Base-by-base conservation (phyloP, 352 stramenopile genomes). In the Phytophthora capsici region DNA sequence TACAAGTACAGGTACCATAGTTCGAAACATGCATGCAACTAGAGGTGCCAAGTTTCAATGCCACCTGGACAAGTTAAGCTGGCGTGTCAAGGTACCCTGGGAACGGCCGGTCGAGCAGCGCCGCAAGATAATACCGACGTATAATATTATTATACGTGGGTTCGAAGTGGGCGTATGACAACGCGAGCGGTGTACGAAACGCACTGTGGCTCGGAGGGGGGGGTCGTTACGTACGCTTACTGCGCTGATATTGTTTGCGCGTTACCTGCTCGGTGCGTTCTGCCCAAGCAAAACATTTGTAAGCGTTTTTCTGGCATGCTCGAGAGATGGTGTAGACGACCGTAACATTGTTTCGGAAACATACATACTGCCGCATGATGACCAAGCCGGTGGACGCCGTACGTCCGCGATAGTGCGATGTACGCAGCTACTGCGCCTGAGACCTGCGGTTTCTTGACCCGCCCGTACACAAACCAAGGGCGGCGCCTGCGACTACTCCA, bases 31-130 rank as follows among this genome's bases (percentile, higher is more conserved):
- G n/a, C n/a, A n/a, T n/a, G n/a, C n/a, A n/a, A n/a, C n/a, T n/a
- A n/a, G n/a, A n/a, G n/a, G n/a, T n/a, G n/a, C n/a, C n/a, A n/a
- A n/a, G n/a, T n/a, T n/a, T n/a, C n/a, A n/a, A n/a, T n/a, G n/a
- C n/a, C n/a, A n/a, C n/a, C n/a, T n/a, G n/a, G n/a, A 37, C 36
- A 47, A 68, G 17, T 73, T 73, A 45, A 73, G 22, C 41, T 53
- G 41, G 30, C 13, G 34, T 45, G 49, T 26, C 50, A 23, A 57
- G 41, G n/a, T n/a, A 53, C 16, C 20, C 52, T 55, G 46, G 55
- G 54, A 28, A 46, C n/a, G 45, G 44, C 41, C 30, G 2, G 4
- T 1, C 16, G 6, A 13, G 14, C 9, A 9, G 14, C 40, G n/a
- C 51, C 34, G 26, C 52, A 60, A 62, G 47, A 54, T 25, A 46